phyloP scores from a whole-genome alignment of 768 basidiomycete species.

The Auriscalpium orientale region DNA sequence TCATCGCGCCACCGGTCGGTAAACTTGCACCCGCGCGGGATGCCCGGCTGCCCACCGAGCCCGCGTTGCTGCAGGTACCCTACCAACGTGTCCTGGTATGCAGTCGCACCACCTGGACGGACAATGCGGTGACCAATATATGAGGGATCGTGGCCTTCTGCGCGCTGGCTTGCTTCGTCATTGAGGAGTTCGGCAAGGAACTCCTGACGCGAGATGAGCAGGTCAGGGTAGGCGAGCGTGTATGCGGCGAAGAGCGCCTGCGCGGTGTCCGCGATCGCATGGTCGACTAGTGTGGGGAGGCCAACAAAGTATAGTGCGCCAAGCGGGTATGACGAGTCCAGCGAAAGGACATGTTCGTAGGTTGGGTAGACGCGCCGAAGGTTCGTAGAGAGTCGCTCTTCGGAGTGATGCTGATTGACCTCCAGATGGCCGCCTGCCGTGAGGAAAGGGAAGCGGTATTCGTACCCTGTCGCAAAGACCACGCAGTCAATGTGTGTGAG shows the following conservation, averaged over 20 bases:
- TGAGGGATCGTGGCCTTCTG: slow-evolving; percentile 41
- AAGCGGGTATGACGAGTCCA: slow-evolving; percentile 38
- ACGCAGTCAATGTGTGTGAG: slow-evolving; percentile 36
- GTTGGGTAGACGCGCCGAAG: slow-evolving; percentile 48
- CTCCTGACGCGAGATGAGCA: slow-evolving; percentile 34
- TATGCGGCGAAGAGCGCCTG: slow-evolving; percentile 43
- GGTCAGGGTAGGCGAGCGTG: slow-evolving; percentile 32
- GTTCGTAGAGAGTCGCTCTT: slow-evolving; percentile 35
- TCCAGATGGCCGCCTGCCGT: slow-evolving; percentile 15
- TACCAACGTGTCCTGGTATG: slow-evolving; percentile 28
- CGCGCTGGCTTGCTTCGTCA: slow-evolving; percentile 32
- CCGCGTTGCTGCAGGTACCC: slow-evolving; percentile 19
- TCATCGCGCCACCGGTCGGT: slow-evolving; percentile 44
- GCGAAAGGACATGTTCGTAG: slow-evolving; percentile 44
- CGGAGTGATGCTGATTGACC: slow-evolving; percentile 2
- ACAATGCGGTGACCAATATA: slow-evolving; percentile 39
- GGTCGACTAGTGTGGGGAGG: slow-evolving; percentile 38
- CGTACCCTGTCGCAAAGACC: slow-evolving; percentile 50
- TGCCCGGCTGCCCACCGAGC: slow-evolving; percentile 12
- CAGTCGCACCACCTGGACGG: slow-evolving; percentile 18
- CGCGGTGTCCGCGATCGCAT: slow-evolving; percentile 41
- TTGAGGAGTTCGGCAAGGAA: slow-evolving; percentile 30
- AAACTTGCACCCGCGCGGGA: slow-evolving; percentile 35
- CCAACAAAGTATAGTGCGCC: slow-evolving; percentile 51
- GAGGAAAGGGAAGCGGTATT: slow-evolving; percentile 44